phyloP scores from a whole-genome alignment of 2,329 filamentous ascomycete genomes.

The Raffaelea arxii region DNA sequence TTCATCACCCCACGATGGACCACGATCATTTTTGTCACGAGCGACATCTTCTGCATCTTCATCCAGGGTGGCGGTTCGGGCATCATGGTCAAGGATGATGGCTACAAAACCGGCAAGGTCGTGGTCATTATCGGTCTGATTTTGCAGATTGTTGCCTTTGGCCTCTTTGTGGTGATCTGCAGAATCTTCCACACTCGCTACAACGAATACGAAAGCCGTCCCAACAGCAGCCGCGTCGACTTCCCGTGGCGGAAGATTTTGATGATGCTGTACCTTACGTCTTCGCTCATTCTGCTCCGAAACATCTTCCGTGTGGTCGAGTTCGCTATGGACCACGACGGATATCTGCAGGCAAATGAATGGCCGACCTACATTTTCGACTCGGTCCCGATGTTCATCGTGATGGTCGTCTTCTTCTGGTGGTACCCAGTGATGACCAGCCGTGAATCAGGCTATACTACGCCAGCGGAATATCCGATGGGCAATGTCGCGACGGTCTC shows the following conservation, averaged over 20 bases:
- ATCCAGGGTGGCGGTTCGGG: conserved; percentile 21
- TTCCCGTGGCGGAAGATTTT: conserved; percentile 26
- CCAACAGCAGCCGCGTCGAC: no score
- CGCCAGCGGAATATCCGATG: no score
- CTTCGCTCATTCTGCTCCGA: conserved; percentile 28
- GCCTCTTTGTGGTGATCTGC: conserved; percentile 37
- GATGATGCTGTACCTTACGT: conserved; percentile 25
- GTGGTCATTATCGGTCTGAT: conserved; percentile 43
- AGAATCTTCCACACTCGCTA: conserved; percentile 37
- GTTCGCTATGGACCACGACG: conserved; percentile 30
- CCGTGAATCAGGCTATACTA: no score
- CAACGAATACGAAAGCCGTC: no score
- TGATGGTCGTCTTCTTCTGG: neutral
- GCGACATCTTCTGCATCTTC: conserved; percentile 20
- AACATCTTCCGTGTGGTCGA: conserved; percentile 38
- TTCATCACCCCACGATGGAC: conserved; percentile 17
- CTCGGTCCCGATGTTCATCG: neutral
- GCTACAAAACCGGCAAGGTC: conserved; percentile 24
- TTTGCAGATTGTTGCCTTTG: conserved; percentile 46
- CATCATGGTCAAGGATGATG: conserved; percentile 15
- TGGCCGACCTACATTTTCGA: conserved; percentile 35
- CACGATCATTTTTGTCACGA: conserved; percentile 22
- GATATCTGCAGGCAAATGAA: conserved; percentile 30
- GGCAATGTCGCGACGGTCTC: no score
- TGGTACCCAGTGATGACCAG: no score